These are phyloP conservation scores for Xylaria telfairii DNA, from an alignment of 495 filamentous ascomycete species.

Conservation along the genomic window DNA sequence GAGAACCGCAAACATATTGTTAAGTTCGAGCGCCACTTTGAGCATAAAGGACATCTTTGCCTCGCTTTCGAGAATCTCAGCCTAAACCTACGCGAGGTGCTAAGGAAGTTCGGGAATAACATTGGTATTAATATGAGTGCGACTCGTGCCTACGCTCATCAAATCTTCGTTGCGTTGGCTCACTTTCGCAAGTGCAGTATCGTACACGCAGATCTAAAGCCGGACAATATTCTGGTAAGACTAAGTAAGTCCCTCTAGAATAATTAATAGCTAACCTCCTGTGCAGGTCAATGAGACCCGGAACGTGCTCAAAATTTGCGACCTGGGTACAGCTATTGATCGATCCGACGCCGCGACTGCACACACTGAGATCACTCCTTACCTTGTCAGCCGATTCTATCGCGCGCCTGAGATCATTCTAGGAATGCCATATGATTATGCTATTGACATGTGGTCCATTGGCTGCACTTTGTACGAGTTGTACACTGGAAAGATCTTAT, in stretches of 20 bases:
- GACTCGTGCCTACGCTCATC: conserved; percentile 86
- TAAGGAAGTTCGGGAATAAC: conserved; percentile 96
- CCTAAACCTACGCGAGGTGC: conserved; percentile 90
- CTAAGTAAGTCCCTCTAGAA: conserved; percentile 1
- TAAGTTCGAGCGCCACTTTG: conserved; percentile 82
- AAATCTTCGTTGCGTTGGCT: conserved; percentile 88
- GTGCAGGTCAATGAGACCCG: conserved; percentile 73
- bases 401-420: conserved; percentile 96
- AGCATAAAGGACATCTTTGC: conserved; percentile 94
- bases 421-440: conserved; percentile 91
- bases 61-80: conserved; percentile 96
- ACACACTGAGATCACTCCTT: conserved; percentile 86
- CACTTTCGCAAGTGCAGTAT: conserved; percentile 90
- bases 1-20: conserved; percentile 93
- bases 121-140: conserved; percentile 87
- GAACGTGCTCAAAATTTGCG: conserved; percentile 90
- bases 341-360: conserved; percentile 70
- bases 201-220: conserved; percentile 94
- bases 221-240: conserved; percentile 86
- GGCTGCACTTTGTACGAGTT: conserved; percentile 97
- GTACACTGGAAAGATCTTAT: conserved; percentile 96
- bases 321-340: conserved; percentile 92
- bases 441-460: conserved; percentile 96
- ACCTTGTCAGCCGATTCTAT: conserved; percentile 96
- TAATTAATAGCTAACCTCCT: conserved; percentile 36